Percentiles rank a stretch among this genome's conserved stretches.
Conservation (phyloP, 192 early-diverging fungal species). For the Rhizoclosmatium sp. region DNA sequence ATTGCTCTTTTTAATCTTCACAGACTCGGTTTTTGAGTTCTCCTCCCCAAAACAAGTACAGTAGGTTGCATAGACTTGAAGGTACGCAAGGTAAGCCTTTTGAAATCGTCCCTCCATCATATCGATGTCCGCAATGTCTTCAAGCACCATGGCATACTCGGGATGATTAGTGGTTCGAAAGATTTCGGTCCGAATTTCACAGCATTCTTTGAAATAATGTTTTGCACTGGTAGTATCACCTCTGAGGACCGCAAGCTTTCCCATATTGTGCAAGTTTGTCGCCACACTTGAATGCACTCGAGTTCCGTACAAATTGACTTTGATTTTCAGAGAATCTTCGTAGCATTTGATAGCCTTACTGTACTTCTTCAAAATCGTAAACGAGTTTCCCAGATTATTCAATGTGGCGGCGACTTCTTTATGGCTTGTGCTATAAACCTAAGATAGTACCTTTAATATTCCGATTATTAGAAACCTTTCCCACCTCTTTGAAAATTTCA, state of each 20-base stretch:
- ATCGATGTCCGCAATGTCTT: neutral
- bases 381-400: slow-evolving; percentile 16
- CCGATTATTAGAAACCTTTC: neutral
- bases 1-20: no score
- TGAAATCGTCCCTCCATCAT: no score
- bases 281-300: slow-evolving; percentile 26
- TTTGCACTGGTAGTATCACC: neutral
- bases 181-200: neutral
- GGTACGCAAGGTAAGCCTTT: neutral
- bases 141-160: slow-evolving; percentile 16
- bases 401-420: slow-evolving; percentile 32
- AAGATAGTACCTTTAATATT: neutral
- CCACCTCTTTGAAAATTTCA: slow-evolving; percentile 2
- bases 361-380: slow-evolving; percentile 11
- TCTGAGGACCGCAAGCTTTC: slow-evolving; percentile 25
- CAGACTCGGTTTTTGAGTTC: no score
- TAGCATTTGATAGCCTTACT: slow-evolving; percentile 23
- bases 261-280: slow-evolving; percentile 26
- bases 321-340: slow-evolving; percentile 30
- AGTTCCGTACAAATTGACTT: slow-evolving; percentile 34
- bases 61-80: slow-evolving; percentile 9
- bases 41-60: neutral
- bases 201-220: slow-evolving; percentile 3
- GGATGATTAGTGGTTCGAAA: neutral
- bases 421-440: slow-evolving; percentile 16